Conservation (phyloP, 2,329 filamentous ascomycete species). For the Aspergillus aculeatinus region DNA sequence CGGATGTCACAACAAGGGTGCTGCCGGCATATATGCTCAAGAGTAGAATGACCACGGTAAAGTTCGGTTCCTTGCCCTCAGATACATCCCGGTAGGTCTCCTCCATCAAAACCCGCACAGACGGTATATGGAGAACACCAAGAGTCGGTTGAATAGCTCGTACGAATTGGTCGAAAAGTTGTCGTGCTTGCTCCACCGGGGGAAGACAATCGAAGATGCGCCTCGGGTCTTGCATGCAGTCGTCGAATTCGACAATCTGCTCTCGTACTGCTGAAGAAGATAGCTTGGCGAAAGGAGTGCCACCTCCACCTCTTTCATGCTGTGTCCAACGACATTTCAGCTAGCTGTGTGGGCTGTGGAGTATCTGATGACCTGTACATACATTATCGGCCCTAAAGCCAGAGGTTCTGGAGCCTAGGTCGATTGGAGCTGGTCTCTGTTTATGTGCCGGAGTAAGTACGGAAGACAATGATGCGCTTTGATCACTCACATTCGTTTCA, state of each 20-base stretch:
- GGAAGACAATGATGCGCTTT: neutral
- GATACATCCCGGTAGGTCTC: neutral
- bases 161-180: slow-evolving; percentile 7
- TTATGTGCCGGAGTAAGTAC: neutral
- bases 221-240: neutral
- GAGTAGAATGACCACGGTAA: neutral
- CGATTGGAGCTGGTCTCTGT: neutral
- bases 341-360: too few species aligned
- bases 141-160: slow-evolving; percentile 1
- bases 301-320: neutral
- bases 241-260: neutral
- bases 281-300: neutral
- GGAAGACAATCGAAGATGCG: neutral
- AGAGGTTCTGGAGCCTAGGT: neutral
- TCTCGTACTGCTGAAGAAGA: neutral
- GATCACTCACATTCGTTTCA: neutral
- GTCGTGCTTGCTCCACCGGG: neutral
- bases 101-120: neutral
- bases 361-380: neutral
- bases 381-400: neutral
- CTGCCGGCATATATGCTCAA: slow-evolving; percentile 7
- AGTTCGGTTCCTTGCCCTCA: neutral
- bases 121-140: slow-evolving; percentile 8
- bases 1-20: neutral
- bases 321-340: neutral